Evolutionary conservation across 106 monocot genomes (phyloP).

Genomic region (Platanthera zijinensis): DNA sequence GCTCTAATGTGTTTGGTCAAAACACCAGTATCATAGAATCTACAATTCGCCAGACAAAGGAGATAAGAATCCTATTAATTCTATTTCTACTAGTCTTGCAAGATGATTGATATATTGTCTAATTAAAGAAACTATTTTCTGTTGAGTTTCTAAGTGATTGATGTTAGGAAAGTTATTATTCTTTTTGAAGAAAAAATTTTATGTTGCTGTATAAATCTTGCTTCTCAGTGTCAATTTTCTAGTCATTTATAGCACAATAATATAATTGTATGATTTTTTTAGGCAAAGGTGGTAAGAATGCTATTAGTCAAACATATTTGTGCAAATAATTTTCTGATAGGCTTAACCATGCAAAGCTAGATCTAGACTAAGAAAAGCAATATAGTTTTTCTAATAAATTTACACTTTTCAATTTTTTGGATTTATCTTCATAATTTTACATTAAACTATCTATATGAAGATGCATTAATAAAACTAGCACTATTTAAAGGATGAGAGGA

Average conservation of each 20-base stretch:
- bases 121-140: no score
- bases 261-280: not conserved
- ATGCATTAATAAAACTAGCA: not conserved
- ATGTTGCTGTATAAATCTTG: not conserved
- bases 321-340: not conserved
- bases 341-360: not conserved
- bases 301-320: not conserved
- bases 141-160: not conserved
- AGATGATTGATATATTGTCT: no score
- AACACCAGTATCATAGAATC: no score
- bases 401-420: no score
- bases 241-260: not conserved
- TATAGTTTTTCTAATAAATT: not conserved
- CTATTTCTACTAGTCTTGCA: no score
- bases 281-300: not conserved
- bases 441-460: not conserved
- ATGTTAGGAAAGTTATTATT: not conserved
- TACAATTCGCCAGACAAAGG: no score
- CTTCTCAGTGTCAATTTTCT: not conserved
- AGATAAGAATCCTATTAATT: no score
- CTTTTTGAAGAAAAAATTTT: not conserved
- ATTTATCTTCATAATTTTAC: not conserved
- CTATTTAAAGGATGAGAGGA: not conserved
- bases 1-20: no score
- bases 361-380: not conserved